These are phyloP conservation scores for Turritis glabra DNA, from an alignment of 345 rosid genomes.

Conservation along the genomic window DNA sequence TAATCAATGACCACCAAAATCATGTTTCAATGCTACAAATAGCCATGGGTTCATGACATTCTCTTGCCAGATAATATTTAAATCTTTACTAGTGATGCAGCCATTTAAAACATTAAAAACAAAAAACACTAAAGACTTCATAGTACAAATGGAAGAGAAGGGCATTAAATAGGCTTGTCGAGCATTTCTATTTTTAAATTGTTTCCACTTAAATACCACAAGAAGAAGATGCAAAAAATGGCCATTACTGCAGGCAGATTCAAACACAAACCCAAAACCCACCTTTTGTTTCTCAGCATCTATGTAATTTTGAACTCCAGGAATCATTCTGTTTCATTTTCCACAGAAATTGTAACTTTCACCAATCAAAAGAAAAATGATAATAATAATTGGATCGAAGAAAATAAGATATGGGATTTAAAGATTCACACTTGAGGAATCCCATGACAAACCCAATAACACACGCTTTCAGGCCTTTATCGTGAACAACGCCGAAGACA, in stretches of 20 bases:
- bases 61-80: background rate
- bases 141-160: background rate
- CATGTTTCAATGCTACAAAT: no score
- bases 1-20: no score
- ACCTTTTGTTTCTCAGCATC: constrained; percentile 98
- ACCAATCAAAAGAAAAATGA: background rate
- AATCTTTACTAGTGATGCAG: constrained; percentile 12
- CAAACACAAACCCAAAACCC: constrained; percentile 36
- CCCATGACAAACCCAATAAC: constrained; percentile 56
- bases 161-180: constrained; percentile 12
- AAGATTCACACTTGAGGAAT: constrained; percentile 56
- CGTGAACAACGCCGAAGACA: constrained; percentile 45
- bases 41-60: no score
- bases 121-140: background rate
- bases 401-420: background rate
- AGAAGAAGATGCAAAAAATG: background rate
- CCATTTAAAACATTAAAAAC: background rate
- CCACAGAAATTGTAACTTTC: background rate
- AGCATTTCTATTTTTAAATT: background rate
- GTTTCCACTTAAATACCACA: background rate
- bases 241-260: constrained; percentile 1
- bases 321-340: constrained; percentile 59
- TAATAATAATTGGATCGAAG: background rate
- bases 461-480: constrained; percentile 65
- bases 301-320: constrained; percentile 74